Evolutionary conservation across 495 filamentous ascomycete species (phyloP).

Genomic region (Aspergillus asperescens): DNA sequence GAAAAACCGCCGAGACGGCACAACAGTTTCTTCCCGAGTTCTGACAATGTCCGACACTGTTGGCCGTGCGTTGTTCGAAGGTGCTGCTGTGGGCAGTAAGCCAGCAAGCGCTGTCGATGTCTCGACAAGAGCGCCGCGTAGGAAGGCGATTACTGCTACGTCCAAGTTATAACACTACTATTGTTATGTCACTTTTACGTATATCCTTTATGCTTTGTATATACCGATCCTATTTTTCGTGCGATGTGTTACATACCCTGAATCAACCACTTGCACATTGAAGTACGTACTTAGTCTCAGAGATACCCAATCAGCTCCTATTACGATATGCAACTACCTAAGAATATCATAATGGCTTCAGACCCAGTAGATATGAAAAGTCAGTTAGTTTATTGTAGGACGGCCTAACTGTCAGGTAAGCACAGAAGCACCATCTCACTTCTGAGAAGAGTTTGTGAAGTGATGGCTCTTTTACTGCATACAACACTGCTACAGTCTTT

Average conservation of each 20-base stretch:
- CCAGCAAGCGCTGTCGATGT: conserved; percentile 28
- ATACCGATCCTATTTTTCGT: conserved; percentile 6
- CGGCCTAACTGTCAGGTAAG: no score
- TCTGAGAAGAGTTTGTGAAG: no score
- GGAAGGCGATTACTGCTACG: conserved; percentile 32
- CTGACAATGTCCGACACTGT: conserved; percentile 63
- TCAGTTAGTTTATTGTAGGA: no score
- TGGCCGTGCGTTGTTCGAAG: conserved; percentile 46
- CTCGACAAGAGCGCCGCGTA: conserved; percentile 35
- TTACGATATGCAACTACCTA: no score
- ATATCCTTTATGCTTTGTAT: background rate
- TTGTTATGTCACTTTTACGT: background rate
- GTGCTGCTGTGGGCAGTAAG: conserved; percentile 29
- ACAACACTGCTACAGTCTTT: no score
- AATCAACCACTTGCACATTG: no score
- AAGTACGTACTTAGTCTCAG: no score
- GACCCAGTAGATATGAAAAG: no score
- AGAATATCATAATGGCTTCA: no score
- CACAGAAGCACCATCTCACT: no score
- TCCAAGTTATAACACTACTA: conserved; percentile 31
- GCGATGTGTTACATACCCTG: conserved; percentile 6
- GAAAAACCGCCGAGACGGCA: conserved; percentile 89
- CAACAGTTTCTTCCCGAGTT: conserved; percentile 81
- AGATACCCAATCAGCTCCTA: no score
- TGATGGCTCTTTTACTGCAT: no score